Evolutionary conservation across 2,329 filamentous ascomycete species (phyloP).

Genomic region (Penicillium sclerotigenum): DNA sequence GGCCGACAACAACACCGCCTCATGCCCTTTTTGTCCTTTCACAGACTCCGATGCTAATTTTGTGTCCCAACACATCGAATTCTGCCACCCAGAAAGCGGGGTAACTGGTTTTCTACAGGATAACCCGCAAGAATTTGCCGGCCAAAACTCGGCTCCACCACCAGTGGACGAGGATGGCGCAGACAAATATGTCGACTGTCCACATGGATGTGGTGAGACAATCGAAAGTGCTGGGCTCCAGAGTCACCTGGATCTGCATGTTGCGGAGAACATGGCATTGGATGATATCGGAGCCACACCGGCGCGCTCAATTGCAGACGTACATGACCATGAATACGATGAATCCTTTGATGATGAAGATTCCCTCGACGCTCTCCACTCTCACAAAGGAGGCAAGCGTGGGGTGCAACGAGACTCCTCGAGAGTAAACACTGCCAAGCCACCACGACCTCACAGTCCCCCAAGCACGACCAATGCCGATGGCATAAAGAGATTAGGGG

Average conservation of each 20-base stretch:
- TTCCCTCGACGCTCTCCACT: background rate
- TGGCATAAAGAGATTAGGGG: constrained; percentile 32
- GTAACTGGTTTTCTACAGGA: constrained; percentile 24
- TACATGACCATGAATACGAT: constrained; percentile 4
- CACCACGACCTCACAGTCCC: constrained; percentile 15
- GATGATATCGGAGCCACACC: constrained; percentile 34
- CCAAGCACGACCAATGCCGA: constrained; percentile 11
- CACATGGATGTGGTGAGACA: constrained; percentile 60
- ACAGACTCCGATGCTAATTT: constrained; percentile 39
- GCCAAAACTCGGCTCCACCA: background rate
- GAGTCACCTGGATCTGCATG: constrained; percentile 59
- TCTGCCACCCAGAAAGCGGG: constrained; percentile 43
- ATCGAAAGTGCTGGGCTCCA: constrained; percentile 53
- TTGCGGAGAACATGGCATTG: constrained; percentile 47
- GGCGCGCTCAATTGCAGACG: constrained; percentile 1
- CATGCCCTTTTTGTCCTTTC: constrained; percentile 49
- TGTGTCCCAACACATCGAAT: constrained; percentile 45
- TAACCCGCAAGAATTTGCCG: constrained; percentile 1
- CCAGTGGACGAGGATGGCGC: constrained; percentile 11
- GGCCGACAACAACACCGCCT: constrained; percentile 20
- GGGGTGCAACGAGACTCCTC: constrained; percentile 12
- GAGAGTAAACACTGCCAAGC: constrained; percentile 13
- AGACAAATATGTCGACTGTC: constrained; percentile 51
- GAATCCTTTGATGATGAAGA: constrained; percentile 12
- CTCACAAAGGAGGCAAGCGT: constrained; percentile 15